These are phyloP conservation scores for Cutaneotrichosporon mucoides DNA, from an alignment of 1,284 basidiomycete species.

Conservation along the genomic window DNA sequence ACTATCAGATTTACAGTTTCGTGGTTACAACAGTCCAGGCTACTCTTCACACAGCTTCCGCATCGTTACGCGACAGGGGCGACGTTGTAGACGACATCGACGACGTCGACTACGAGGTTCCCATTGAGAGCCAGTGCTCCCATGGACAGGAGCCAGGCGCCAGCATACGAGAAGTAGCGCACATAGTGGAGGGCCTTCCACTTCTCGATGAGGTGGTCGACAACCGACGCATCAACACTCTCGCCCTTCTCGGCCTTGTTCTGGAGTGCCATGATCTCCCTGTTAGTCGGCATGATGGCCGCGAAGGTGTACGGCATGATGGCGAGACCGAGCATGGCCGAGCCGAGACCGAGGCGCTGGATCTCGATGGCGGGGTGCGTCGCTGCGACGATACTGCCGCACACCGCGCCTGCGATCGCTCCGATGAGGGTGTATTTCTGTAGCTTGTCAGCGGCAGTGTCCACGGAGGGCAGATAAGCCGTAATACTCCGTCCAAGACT, in stretches of 20 bases:
- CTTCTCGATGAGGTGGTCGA: constrained; percentile 15
- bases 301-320: constrained; percentile 26
- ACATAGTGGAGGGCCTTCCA: constrained; percentile 25
- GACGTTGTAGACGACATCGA: constrained; percentile 5
- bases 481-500: too few species aligned
- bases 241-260: background rate
- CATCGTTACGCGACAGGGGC: background rate
- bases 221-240: constrained; percentile 5
- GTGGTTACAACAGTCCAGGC: too few species aligned
- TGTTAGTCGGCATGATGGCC: constrained; percentile 21
- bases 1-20: too few species aligned
- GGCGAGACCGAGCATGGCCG: constrained; percentile 18
- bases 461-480: too few species aligned
- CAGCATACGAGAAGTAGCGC: constrained; percentile 12
- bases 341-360: constrained; percentile 17
- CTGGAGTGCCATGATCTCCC: constrained; percentile 13
- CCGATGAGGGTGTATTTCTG: too few species aligned
- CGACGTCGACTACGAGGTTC: background rate
- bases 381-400: constrained; percentile 18
- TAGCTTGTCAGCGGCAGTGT: too few species aligned
- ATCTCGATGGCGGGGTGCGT: constrained; percentile 18
- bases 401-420: constrained; percentile 7
- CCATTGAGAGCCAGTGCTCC: constrained; percentile 10
- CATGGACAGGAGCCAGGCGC: constrained; percentile 9
- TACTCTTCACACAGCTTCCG: too few species aligned